Evolutionary conservation across 306 rosid genomes (phyloP).

Genomic region (Hylodesmum podocarpum): DNA sequence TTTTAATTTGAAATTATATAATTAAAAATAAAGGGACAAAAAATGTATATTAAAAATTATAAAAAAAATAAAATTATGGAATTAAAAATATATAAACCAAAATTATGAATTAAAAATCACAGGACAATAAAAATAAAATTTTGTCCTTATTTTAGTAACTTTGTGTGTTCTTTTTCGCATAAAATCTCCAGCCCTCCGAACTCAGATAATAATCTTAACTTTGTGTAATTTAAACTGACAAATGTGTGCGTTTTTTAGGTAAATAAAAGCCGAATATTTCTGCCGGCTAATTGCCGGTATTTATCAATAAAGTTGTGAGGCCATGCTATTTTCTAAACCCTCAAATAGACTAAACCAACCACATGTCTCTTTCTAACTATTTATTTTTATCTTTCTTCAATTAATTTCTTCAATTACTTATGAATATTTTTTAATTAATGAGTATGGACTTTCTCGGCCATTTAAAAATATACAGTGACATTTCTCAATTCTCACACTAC

Average conservation of each 20-base stretch:
- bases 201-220: no score
- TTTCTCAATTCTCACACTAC: constrained; percentile 7
- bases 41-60: no score
- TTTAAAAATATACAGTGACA: background rate
- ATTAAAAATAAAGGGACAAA: no score
- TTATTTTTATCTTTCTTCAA: background rate
- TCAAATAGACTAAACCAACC: background rate
- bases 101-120: no score
- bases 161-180: no score
- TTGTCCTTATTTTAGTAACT: no score
- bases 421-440: background rate
- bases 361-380: constrained; percentile 12
- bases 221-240: background rate
- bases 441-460: background rate
- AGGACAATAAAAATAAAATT: no score
- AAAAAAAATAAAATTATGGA: no score
- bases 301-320: background rate
- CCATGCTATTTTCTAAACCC: background rate
- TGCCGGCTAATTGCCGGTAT: background rate
- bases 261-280: background rate
- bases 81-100: no score
- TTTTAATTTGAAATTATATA: no score
- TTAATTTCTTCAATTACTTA: background rate
- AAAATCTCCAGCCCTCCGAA: no score
- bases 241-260: background rate